These are phyloP conservation scores for Nakazawaea populi DNA, from an alignment of 805 yeast species.

Conservation along the genomic window DNA sequence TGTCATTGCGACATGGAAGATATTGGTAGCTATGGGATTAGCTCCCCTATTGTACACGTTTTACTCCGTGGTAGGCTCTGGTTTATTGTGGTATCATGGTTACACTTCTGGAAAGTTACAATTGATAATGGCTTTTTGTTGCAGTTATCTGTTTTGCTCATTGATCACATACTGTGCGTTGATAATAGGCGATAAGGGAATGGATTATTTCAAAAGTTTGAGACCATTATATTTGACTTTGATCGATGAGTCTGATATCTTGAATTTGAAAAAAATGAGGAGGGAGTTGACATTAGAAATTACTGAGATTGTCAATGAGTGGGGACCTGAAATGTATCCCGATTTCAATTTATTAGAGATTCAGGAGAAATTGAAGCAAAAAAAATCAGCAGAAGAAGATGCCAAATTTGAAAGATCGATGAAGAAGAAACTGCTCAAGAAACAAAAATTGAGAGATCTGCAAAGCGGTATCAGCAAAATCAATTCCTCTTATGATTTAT, in stretches of 20 bases:
- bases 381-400: conserved; percentile 22
- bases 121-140: conserved; percentile 24
- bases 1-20: conserved; percentile 97
- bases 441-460: conserved; percentile 19
- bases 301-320: conserved; percentile 70
- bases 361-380: conserved; percentile 31
- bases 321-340: conserved; percentile 83
- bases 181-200: conserved; percentile 86
- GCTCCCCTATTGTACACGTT: conserved; percentile 83
- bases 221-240: conserved; percentile 72
- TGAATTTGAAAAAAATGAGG: conserved; percentile 57
- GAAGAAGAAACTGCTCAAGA: conserved; percentile 11
- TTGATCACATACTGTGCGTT: conserved; percentile 85
- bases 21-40: conserved; percentile 78
- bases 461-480: conserved; percentile 25
- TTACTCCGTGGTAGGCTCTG: conserved; percentile 62
- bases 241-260: conserved; percentile 49
- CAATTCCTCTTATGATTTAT: conserved; percentile 36
- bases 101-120: conserved; percentile 1
- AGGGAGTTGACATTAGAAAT: conserved; percentile 61
- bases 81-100: conserved; percentile 19
- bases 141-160: conserved; percentile 61
- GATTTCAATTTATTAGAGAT: conserved; percentile 63
- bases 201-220: conserved; percentile 79
- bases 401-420: background rate